These are phyloP conservation scores for Penicillium sp. DNA, from an alignment of 2,329 filamentous ascomycete genomes.

Conservation along the genomic window DNA sequence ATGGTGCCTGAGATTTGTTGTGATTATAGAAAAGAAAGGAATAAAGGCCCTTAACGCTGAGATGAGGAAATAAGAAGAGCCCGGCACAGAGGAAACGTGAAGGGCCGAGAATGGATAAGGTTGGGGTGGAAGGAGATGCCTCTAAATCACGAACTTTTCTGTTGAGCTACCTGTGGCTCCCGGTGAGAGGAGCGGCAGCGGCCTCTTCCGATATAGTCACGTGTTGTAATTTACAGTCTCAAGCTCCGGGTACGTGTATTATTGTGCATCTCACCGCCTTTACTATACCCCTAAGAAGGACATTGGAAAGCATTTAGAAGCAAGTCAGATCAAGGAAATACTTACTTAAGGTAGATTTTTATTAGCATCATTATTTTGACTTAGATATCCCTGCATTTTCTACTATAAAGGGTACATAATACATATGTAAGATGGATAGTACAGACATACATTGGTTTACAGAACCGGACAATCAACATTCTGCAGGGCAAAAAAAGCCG, in stretches of 20 bases:
- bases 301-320: not conserved
- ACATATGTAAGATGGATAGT: no score
- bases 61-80: conserved; percentile 20
- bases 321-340: not conserved
- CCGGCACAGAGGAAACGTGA: conserved; percentile 21
- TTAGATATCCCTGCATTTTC: not conserved
- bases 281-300: no score
- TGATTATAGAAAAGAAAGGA: conserved; percentile 22
- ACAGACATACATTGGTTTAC: not conserved
- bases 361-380: rapidly evolving
- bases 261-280: not conserved
- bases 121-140: conserved; percentile 32
- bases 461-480: not conserved
- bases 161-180: conserved; percentile 38
- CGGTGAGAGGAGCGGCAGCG: conserved; percentile 34
- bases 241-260: not conserved
- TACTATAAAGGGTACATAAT: not conserved
- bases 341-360: rapidly evolving
- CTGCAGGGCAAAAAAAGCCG: not conserved
- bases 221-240: not conserved
- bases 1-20: conserved; percentile 47
- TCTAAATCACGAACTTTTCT: conserved; percentile 41
- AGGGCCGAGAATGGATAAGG: conserved; percentile 29
- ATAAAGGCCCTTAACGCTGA: conserved; percentile 26
- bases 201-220: conserved; percentile 34